These are phyloP conservation scores for Botrytis deweyae DNA, from an alignment of 2,329 filamentous ascomycete species.

Conservation along the genomic window DNA sequence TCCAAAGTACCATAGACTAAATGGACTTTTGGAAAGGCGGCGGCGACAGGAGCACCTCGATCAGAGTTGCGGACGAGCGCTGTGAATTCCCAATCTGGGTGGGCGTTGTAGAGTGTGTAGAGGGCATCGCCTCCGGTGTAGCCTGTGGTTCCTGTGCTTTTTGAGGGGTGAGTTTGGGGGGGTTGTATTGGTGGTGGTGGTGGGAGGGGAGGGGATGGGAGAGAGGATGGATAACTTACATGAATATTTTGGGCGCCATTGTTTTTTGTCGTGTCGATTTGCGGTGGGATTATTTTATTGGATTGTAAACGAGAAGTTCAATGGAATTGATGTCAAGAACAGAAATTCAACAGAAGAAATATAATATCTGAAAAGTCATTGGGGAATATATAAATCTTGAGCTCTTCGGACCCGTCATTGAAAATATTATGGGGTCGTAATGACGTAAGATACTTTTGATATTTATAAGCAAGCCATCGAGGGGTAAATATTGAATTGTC, in stretches of 20 bases:
- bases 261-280: background rate
- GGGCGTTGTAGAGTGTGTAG: slow-evolving; percentile 44
- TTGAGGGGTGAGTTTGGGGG: background rate
- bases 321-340: too few species aligned
- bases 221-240: slow-evolving; percentile 23
- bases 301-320: background rate
- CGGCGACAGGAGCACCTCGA: slow-evolving; percentile 47
- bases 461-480: slow-evolving; percentile 9
- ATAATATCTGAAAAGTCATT: too few species aligned
- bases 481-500: background rate
- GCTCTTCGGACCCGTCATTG: background rate
- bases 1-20: slow-evolving; percentile 54
- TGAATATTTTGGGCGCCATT: slow-evolving; percentile 35
- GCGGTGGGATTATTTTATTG: too few species aligned
- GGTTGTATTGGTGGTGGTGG: background rate
- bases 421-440: background rate
- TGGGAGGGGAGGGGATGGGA: too few species aligned
- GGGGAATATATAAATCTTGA: background rate
- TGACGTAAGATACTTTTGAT: background rate
- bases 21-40: slow-evolving; percentile 47
- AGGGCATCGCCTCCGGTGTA: slow-evolving; percentile 48
- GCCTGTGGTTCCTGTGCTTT: slow-evolving; percentile 16
- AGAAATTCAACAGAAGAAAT: background rate
- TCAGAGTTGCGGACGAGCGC: slow-evolving; percentile 50
- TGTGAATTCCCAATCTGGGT: slow-evolving; percentile 50